phyloP scores from a whole-genome alignment of 139 green algal genomes.

The Chlorella sp. region DNA sequence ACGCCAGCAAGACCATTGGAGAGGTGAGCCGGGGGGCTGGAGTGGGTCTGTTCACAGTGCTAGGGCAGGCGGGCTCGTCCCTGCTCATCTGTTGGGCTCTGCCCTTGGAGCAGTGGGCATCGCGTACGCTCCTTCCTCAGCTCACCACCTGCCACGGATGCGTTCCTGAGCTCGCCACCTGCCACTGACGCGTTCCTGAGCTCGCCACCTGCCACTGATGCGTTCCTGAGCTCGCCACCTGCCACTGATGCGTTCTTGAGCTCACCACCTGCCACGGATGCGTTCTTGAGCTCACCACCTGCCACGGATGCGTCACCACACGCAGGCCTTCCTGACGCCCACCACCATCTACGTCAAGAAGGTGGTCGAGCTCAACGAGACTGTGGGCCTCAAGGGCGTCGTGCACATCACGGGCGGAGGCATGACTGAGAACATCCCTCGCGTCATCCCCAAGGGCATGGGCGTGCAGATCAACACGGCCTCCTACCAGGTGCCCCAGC shows the following conservation, averaged over 20 bases:
- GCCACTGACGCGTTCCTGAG: too few relatives aligned
- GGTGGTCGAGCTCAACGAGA: conserved; percentile 36
- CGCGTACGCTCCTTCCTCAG: too few relatives aligned
- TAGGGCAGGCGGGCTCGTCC: neutral
- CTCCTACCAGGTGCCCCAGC: conserved; percentile 56
- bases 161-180: too few relatives aligned
- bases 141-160: too few relatives aligned
- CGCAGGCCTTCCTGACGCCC: conserved; percentile 49
- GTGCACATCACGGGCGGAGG: conserved; percentile 99
- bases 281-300: too few relatives aligned
- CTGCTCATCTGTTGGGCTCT: neutral
- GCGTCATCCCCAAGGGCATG: conserved; percentile 85
- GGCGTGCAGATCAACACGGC: conserved; percentile 50
- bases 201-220: too few relatives aligned
- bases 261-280: too few relatives aligned
- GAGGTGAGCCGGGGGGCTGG: conserved; percentile 15
- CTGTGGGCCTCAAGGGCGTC: conserved; percentile 56
- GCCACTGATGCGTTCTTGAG: too few relatives aligned
- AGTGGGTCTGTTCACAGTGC: too few relatives aligned
- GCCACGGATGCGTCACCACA: too few relatives aligned
- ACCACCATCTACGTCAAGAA: conserved; percentile 62
- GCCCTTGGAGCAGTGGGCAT: too few relatives aligned
- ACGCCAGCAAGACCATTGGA: conserved; percentile 42
- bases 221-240: too few relatives aligned
- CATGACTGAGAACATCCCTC: conserved; percentile 95